Evolutionary conservation across 192 early-diverging fungal species (phyloP), one percentile per base, ranked within the genome.

Genomic region (Gryganskiella cystojenkinii): DNA sequence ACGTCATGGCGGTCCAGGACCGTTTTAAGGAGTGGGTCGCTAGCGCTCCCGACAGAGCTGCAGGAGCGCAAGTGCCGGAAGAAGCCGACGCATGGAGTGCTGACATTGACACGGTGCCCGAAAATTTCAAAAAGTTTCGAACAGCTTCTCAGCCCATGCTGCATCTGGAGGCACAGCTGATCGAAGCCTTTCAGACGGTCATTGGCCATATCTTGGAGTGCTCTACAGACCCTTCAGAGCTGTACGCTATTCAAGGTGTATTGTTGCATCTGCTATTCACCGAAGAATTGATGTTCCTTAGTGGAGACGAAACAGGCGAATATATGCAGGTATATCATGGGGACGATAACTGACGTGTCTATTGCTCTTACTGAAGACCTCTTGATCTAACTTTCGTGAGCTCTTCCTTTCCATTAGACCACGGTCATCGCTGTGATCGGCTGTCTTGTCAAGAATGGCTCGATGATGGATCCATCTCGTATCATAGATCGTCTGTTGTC

Each of bases 1-100:
- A 78, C 46, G 40, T 78, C n/a, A 58, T 64, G 56, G 69, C 74
- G 8, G 33, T 69, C 19, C 28, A 64, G 28, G 61, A 63, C 8
- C 52, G 67, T 19, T 78, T 52, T 31, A 63, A 57, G 11, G 74
- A 78, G 13, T 68, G 58, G 59, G 64, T 28, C 4, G 24, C 35
- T 1, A 37, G 28, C 37, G 31, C 44, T 15, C 50, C 4, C 1
- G 50, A 8, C 40, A 19, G 53, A 8, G n/a, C 54, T 2, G 33
- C 34, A 4, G 42, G 27, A 20, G 28, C 67, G 22, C 66, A 67
- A 44, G 19, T 25, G 11, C 59, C 67, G 20, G 31, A 28, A n/a
- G 30, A 35, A 3, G 1, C 7, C 0, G 37, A 25, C n/a, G 9
- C 14, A 4, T 6, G 51, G 0, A 47, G 37, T 11, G 58, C 60